These are phyloP conservation scores for Nakataea oryzae DNA, from an alignment of 2,329 filamentous ascomycete genomes.

Conservation along the genomic window DNA sequence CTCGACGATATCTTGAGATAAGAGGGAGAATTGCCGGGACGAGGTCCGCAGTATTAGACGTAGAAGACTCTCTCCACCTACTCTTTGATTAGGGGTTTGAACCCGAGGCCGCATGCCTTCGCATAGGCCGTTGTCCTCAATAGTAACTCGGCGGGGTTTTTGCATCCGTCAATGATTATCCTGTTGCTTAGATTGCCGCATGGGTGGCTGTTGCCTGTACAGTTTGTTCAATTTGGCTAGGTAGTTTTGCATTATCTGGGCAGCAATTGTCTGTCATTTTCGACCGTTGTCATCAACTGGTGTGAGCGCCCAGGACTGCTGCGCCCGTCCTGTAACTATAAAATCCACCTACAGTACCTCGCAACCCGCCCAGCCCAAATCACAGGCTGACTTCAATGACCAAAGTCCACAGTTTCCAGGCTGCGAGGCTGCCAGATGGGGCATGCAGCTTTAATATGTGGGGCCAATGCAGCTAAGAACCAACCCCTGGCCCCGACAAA, in stretches of 20 bases:
- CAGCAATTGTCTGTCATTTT: background rate
- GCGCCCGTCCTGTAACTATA: background rate
- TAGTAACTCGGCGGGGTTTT: background rate
- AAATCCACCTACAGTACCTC: too few species aligned
- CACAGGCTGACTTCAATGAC: too few species aligned
- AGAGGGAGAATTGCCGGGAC: background rate
- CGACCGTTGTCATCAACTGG: background rate
- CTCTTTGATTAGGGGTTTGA: background rate
- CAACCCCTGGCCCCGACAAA: background rate
- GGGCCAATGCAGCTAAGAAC: background rate
- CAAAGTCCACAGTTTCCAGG: too few species aligned
- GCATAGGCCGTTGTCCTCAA: background rate
- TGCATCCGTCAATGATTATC: background rate
- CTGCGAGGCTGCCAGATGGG: background rate
- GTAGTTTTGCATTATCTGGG: background rate
- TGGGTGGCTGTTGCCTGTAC: background rate
- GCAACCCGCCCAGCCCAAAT: too few species aligned
- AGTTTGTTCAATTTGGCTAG: background rate
- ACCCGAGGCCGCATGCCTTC: background rate
- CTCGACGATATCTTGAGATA: conserved; percentile 7
- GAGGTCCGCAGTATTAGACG: background rate
- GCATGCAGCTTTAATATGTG: background rate
- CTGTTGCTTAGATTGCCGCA: background rate
- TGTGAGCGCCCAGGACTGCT: background rate
- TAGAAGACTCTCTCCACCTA: background rate